Base-by-base conservation (phyloP, 257 asterid genomes). In the Galeopsis tetrahit region DNA sequence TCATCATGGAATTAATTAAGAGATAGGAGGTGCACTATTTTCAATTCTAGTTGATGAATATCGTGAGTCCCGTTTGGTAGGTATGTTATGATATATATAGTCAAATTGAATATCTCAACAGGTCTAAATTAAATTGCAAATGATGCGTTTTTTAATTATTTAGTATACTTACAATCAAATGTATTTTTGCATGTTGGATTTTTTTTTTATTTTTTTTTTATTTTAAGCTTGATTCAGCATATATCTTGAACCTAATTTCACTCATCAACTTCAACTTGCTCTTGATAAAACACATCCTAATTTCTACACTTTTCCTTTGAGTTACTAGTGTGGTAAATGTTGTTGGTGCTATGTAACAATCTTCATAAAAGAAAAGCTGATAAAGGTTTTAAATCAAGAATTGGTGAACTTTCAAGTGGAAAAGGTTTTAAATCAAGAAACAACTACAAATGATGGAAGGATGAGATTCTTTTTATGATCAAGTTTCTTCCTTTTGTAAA, bases 301-400 rank as follows among this genome's bases (percentile, higher is more conserved):
- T n/a, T 14, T 51, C 57, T 14, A 51, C 28, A n/a, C 57, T 14
- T 13, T 51, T 51, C 57, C 4, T 39, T 39, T 63, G 36, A 63
- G 68, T 63, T 63, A 7, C 68, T 32, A 32, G 64, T 58, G 42
- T 40, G 33, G 33, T 63, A 63, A 63, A 63, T 63, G 52, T 63
- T 63, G 68, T 39, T 39, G 14, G 68, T 2, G 53, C 68, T 63
- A 34, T 35, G 68, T 62, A 51, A 62, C 46, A 62, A 38, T 62
- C 68, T 62, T 35, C 32, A 62, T 38, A 6, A 62, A 13, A 62
- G 14, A 62, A 0, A 62, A 62, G 51, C 7, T 13, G 28, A 21
- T 21, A 21, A 48, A 21, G 1, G 28, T 21, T 21, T 21, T 21
- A 21, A 21, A 21, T 21, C 28, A 21, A 61, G 48, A 6, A 21